Evolutionary conservation across 192 early-diverging fungal genomes (phyloP), one percentile per base, ranked within the genome.

Genomic region (Rhizophagus sp.): DNA sequence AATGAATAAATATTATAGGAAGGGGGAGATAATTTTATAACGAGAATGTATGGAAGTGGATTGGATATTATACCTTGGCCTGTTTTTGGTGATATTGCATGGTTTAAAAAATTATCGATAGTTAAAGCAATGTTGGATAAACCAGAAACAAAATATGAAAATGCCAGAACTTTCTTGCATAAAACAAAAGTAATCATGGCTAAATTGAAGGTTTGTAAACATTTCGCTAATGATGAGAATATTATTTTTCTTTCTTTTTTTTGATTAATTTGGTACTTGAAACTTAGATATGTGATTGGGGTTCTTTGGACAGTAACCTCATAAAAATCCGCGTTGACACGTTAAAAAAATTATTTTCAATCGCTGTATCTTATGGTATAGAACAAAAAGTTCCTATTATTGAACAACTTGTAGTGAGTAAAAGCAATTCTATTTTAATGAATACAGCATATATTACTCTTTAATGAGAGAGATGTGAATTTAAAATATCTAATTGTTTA

Each of bases 181-280:
- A 78, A 78, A 30, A 66, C 27, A 5, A 78, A 78, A 62, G 64
- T 78, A 5, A 77, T 65, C 34, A 65, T 78, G 65, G 65, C 64
- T 63, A 78, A 52, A 41, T 65, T 66, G 25, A 66, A 33, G 61
- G 65, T 68, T 11, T 30, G 33, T 39, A 36, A 2, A 34, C 19
- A 39, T 25, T 36, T 11, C 34, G 36, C 13, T 24, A 36, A 39
- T 33, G 36, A 34, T 63, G 36, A 39, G 7, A 52, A 24, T n/a
- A n/a, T n/a, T n/a, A n/a, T n/a, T n/a, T n/a, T n/a, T n/a, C n/a
- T n/a, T 33, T 9, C 25, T 10, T 33, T 24, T 7, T 6, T 33
- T 76, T 22, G 1, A 41, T 24, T 24, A 24, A 76, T 76, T 24
- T 57, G n/a, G 2, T 24, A 25, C 27, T 27, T n/a, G 7, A 10